A percentile compares a stretch with the other conserved stretches of the same genome.
phyloP scores from a whole-genome alignment of 2,329 filamentous ascomycete species.

The Trichoderma guizhouense region DNA sequence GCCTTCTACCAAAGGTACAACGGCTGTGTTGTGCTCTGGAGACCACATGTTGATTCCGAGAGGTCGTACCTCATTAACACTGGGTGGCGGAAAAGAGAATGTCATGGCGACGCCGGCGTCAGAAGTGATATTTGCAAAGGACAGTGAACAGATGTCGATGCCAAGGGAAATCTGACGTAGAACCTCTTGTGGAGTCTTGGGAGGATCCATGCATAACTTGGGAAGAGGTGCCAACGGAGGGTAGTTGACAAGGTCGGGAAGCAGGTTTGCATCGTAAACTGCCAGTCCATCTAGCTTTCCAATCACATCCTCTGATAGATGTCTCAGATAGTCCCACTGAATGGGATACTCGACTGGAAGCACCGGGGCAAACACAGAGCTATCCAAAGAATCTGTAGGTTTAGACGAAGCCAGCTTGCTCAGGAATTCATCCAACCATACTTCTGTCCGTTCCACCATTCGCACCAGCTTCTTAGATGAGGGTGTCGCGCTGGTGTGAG shows the following conservation, averaged over 20 bases:
- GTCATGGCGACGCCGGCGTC: constrained; percentile 82
- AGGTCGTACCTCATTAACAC: constrained; percentile 33
- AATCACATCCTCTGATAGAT: constrained; percentile 62
- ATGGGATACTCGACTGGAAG: constrained; percentile 71
- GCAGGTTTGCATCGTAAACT: constrained; percentile 69
- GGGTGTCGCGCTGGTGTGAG: constrained; percentile 46
- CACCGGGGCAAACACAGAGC: constrained; percentile 61
- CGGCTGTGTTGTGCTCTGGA: constrained; percentile 55
- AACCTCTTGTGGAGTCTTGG: constrained; percentile 69
- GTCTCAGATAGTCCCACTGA: constrained; percentile 77
- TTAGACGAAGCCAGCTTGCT: constrained; percentile 28
- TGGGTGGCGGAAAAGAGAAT: constrained; percentile 65
- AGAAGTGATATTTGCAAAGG: constrained; percentile 70
- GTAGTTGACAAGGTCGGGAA: constrained; percentile 61
- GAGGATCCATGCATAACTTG: constrained; percentile 69
- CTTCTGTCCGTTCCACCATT: constrained; percentile 82
- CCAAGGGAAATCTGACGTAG: constrained; percentile 73
- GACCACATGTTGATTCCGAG: constrained; percentile 81
- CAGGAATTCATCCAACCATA: constrained; percentile 72
- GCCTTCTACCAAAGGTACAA: constrained; percentile 56
- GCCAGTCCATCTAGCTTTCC: constrained; percentile 65
- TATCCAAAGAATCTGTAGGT: constrained; percentile 27
- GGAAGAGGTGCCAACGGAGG: constrained; percentile 59
- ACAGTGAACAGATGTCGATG: constrained; percentile 73
- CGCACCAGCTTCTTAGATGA: constrained; percentile 71